Evolutionary conservation across 768 basidiomycete species (phyloP).

Genomic region (Lactarius tabidus): DNA sequence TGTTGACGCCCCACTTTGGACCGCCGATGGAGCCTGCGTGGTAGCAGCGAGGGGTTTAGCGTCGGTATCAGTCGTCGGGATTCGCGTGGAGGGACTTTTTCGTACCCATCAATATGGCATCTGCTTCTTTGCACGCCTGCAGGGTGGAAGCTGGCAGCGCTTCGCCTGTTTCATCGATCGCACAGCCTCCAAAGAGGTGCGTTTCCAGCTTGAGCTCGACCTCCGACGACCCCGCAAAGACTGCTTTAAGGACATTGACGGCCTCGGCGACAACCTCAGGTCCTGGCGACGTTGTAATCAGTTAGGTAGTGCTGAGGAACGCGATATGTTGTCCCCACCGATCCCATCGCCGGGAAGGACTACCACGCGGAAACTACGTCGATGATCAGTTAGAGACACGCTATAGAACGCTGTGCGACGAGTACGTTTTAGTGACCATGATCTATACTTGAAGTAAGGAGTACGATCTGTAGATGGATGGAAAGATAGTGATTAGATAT

Average conservation of each 20-base stretch:
- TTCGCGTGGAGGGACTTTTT: neutral
- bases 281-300: slow-evolving; percentile 44
- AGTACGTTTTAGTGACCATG: slow-evolving; percentile 29
- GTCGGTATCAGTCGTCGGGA: neutral
- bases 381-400: slow-evolving; percentile 8
- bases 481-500: slow-evolving; percentile 9
- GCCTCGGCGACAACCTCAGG: slow-evolving; percentile 90
- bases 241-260: slow-evolving; percentile 69
- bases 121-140: slow-evolving; percentile 85
- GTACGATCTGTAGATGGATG: neutral
- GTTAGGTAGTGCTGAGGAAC: neutral
- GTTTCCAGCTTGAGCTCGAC: slow-evolving; percentile 70
- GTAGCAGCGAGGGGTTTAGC: neutral
- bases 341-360: slow-evolving; percentile 97
- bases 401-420: neutral
- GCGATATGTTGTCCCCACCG: slow-evolving; percentile 44
- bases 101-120: slow-evolving; percentile 93
- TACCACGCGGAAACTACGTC: slow-evolving; percentile 73
- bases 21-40: slow-evolving; percentile 92
- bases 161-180: slow-evolving; percentile 85
- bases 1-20: slow-evolving; percentile 96
- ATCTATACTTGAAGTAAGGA: neutral
- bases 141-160: slow-evolving; percentile 83
- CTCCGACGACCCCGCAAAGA: slow-evolving; percentile 58
- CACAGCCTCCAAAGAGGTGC: slow-evolving; percentile 86